Evolutionary conservation across 2,329 filamentous ascomycete genomes (phyloP).

Genomic region (Aspergillus sp.): DNA sequence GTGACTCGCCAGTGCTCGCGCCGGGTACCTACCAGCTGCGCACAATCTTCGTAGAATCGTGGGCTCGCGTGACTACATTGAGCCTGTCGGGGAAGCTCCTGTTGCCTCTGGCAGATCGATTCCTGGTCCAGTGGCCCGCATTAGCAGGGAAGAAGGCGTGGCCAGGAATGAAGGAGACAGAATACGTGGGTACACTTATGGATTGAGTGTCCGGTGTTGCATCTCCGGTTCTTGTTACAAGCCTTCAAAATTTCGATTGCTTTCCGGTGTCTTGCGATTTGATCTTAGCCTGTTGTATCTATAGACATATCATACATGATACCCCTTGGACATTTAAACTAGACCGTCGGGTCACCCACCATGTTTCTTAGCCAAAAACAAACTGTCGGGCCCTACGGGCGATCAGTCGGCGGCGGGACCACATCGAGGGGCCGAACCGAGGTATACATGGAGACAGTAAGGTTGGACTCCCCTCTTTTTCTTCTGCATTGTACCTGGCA

Average conservation of each 20-base stretch:
- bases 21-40: slow-evolving; percentile 59
- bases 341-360: neutral
- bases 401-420: slow-evolving; percentile 1
- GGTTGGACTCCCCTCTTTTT: too few species aligned
- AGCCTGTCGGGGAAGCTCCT: slow-evolving; percentile 84
- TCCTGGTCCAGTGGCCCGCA: slow-evolving; percentile 78
- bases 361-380: neutral
- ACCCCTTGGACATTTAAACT: neutral
- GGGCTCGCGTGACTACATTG: slow-evolving; percentile 78
- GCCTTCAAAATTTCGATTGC: neutral
- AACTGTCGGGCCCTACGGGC: neutral
- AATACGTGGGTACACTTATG: slow-evolving; percentile 44
- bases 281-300: neutral
- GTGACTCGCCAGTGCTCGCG: slow-evolving; percentile 24
- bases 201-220: slow-evolving; percentile 23
- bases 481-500: neutral
- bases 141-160: slow-evolving; percentile 54
- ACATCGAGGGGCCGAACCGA: slow-evolving; percentile 4
- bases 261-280: neutral
- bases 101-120: slow-evolving; percentile 69
- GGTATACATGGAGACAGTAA: neutral
- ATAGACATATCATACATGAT: neutral
- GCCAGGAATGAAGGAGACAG: slow-evolving; percentile 41
- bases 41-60: slow-evolving; percentile 87
- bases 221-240: too few species aligned